These are phyloP conservation scores for Penicillium oxalicum DNA, from an alignment of 2,329 filamentous ascomycete genomes.

Conservation along the genomic window DNA sequence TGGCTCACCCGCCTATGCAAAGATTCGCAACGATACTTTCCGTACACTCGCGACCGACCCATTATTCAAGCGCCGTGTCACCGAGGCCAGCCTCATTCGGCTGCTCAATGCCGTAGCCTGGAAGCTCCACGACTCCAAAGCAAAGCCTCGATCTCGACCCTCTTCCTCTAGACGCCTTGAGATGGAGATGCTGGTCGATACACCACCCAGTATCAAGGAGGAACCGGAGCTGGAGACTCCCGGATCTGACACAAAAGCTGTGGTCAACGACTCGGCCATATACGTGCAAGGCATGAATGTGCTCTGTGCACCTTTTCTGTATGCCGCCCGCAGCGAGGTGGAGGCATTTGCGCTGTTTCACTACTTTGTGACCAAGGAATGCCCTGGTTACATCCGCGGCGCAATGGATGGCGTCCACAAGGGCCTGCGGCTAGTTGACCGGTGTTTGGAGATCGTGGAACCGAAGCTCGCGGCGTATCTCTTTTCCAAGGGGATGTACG, in stretches of 20 bases:
- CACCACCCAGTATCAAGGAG: conserved; percentile 34
- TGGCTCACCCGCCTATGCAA: conserved; percentile 88
- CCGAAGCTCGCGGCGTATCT: conserved; percentile 79
- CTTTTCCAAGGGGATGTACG: conserved; percentile 77
- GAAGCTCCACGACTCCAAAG: conserved; percentile 75
- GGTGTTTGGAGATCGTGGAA: conserved; percentile 85
- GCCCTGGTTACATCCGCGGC: conserved; percentile 87
- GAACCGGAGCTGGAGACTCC: conserved; percentile 22
- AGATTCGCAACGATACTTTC: conserved; percentile 98
- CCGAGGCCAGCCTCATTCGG: conserved; percentile 88
- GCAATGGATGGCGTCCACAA: conserved; percentile 97
- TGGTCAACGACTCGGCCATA: conserved; percentile 64
- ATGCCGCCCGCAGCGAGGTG: conserved; percentile 86
- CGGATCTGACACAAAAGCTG: conserved; percentile 9
- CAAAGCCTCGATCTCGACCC: conserved; percentile 36
- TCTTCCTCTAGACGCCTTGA: conserved; percentile 45
- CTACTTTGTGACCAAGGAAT: conserved; percentile 77
- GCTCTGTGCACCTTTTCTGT: conserved; percentile 88
- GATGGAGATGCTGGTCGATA: conserved; percentile 36
- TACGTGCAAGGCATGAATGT: conserved; percentile 99
- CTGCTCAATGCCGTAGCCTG: conserved; percentile 93
- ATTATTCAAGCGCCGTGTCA: conserved; percentile 91
- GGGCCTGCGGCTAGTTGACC: conserved; percentile 84
- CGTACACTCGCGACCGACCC: conserved; percentile 93
- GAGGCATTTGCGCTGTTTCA: conserved; percentile 92